Percentiles rank a stretch among this genome's conserved stretches.
phyloP scores from a whole-genome alignment of 2,329 filamentous ascomycete genomes.

The Diaporthe citrichinensis region DNA sequence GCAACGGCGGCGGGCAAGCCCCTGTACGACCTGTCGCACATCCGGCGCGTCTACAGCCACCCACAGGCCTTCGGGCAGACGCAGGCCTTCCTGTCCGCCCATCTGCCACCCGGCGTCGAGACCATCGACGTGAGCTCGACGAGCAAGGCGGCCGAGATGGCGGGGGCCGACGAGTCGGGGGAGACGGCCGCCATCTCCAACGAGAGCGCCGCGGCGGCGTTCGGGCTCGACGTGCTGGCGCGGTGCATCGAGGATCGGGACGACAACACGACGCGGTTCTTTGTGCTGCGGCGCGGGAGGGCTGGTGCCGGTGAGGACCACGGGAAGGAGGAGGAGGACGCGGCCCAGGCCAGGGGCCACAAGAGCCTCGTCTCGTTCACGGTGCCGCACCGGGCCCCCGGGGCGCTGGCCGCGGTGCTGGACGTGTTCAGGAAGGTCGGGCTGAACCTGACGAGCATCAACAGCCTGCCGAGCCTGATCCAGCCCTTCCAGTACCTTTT shows the following conservation, averaged over 20 bases:
- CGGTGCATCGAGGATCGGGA: constrained; percentile 78
- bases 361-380: constrained; percentile 90
- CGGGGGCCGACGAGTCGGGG: constrained; percentile 70
- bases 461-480: constrained; percentile 83
- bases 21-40: constrained; percentile 64
- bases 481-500: constrained; percentile 93
- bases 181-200: constrained; percentile 84
- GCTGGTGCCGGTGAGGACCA: neutral
- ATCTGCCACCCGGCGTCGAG: constrained; percentile 82
- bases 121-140: constrained; percentile 88
- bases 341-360: constrained; percentile 46
- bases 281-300: constrained; percentile 67
- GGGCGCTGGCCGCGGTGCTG: constrained; percentile 86
- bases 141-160: constrained; percentile 85
- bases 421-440: constrained; percentile 80
- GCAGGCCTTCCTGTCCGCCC: constrained; percentile 76
- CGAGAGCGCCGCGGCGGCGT: constrained; percentile 77
- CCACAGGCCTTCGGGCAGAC: constrained; percentile 97
- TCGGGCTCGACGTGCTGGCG: constrained; percentile 78
- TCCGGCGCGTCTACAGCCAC: constrained; percentile 89
- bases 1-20: constrained; percentile 19
- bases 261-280: constrained; percentile 86
- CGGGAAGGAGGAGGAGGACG: neutral
- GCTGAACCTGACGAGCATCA: constrained; percentile 92
- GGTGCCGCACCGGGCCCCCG: constrained; percentile 81